Evolutionary conservation across 352 stramenopile species (phyloP).

Genomic region (Phytophthora uliginosa): DNA sequence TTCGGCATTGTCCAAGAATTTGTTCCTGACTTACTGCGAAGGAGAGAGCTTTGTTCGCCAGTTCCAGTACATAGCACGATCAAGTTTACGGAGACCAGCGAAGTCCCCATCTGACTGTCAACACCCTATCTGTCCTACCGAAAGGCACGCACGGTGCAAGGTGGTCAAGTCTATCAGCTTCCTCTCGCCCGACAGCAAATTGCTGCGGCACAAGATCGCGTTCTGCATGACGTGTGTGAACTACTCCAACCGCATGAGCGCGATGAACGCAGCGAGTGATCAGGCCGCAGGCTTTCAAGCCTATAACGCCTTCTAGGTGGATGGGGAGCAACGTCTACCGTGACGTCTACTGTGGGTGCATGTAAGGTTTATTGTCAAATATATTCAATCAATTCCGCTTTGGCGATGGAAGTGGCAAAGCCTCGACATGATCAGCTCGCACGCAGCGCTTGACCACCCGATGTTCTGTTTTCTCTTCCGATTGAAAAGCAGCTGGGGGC

Average conservation of each 20-base stretch:
- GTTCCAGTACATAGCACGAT: no score
- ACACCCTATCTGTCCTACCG: neutral
- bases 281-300: constrained; percentile 43
- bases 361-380: constrained; percentile 5
- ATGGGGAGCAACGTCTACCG: neutral
- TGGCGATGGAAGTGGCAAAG: neutral
- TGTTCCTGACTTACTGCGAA: no score
- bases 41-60: no score
- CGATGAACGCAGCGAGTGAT: constrained; percentile 32
- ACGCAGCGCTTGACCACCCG: no score
- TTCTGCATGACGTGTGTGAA: constrained; percentile 52
- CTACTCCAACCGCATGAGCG: constrained; percentile 46
- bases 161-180: constrained; percentile 43
- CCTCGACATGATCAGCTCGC: no score
- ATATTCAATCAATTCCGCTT: constrained; percentile 2
- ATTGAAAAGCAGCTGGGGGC: constrained; percentile 2
- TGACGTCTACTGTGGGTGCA: neutral
- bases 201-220: constrained; percentile 41
- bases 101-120: neutral
- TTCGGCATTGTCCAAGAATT: no score
- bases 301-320: constrained; percentile 31
- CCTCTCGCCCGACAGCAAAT: constrained; percentile 34
- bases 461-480: no score
- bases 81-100: neutral
- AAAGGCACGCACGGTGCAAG: constrained; percentile 27